Conservation (phyloP, 805 yeast genomes). For the Candida silvicultrix region DNA sequence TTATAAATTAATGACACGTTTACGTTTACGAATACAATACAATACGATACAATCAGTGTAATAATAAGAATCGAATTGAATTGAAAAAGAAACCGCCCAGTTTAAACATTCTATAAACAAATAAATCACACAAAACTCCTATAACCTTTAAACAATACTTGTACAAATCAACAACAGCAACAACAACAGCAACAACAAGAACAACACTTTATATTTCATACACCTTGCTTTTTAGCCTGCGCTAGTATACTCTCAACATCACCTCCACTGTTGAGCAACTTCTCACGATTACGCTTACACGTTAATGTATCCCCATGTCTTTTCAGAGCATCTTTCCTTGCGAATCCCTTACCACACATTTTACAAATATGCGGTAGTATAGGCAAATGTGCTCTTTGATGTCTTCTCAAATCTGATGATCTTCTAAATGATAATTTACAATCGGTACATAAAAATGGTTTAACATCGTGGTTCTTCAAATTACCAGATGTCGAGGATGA, state of each 20-base stretch:
- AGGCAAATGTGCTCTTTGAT: constrained; percentile 66
- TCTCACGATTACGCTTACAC: constrained; percentile 64
- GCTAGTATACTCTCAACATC: constrained; percentile 27
- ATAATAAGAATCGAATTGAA: not conserved
- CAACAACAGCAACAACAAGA: too few relatives aligned
- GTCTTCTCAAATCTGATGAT: constrained; percentile 65
- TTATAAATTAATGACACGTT: too few relatives aligned
- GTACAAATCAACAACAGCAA: too few relatives aligned
- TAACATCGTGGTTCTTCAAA: not conserved
- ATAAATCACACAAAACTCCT: too few relatives aligned
- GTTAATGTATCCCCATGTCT: constrained; percentile 71
- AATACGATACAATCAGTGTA: too few relatives aligned
- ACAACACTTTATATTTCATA: not conserved
- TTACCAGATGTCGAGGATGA: not conserved
- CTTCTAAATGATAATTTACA: constrained; percentile 63
- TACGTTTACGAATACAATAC: too few relatives aligned
- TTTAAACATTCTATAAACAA: too few relatives aligned
- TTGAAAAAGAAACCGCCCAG: too few relatives aligned
- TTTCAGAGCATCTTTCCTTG: constrained; percentile 75
- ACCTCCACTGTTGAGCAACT: constrained; percentile 33
- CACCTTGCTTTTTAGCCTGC: constrained; percentile 12
- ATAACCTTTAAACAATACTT: too few relatives aligned
- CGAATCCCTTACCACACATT: constrained; percentile 76
- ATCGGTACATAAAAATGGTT: constrained; percentile 50
- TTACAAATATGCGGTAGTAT: constrained; percentile 73